These are phyloP conservation scores for Cardamine chenopodiifolia DNA, from an alignment of 345 rosid genomes.

Conservation along the genomic window DNA sequence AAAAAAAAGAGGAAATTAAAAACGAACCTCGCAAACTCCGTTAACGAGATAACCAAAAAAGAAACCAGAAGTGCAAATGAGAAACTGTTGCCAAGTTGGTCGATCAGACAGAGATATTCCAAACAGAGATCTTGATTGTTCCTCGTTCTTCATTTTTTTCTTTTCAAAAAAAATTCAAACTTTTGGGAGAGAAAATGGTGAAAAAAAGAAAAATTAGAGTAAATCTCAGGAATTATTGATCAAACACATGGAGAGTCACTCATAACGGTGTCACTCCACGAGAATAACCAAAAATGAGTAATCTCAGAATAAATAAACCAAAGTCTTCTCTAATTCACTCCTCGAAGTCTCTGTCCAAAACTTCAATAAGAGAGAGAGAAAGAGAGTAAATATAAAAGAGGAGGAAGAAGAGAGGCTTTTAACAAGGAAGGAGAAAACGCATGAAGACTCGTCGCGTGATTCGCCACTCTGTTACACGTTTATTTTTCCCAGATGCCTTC, in stretches of 20 bases:
- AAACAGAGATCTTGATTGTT: slow-evolving; percentile 68
- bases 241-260: slow-evolving; percentile 29
- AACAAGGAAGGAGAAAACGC: slow-evolving; percentile 31
- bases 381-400: background rate
- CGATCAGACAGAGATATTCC: slow-evolving; percentile 76
- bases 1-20: background rate
- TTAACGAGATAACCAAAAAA: slow-evolving; percentile 95
- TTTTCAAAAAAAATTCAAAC: background rate
- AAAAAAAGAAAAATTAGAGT: slow-evolving; percentile 6
- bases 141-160: slow-evolving; percentile 59
- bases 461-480: slow-evolving; percentile 41
- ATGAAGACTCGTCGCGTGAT: slow-evolving; percentile 46
- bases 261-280: slow-evolving; percentile 23
- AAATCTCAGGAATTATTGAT: slow-evolving; percentile 28
- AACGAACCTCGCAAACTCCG: slow-evolving; percentile 87
- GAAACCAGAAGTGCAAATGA: slow-evolving; percentile 91
- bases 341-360: slow-evolving; percentile 21
- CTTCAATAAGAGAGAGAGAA: slow-evolving; percentile 18
- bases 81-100: slow-evolving; percentile 85
- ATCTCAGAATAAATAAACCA: slow-evolving; percentile 4
- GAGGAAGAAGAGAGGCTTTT: slow-evolving; percentile 30
- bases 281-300: no score
- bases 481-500: slow-evolving; percentile 5
- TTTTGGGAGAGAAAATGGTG: background rate
- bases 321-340: slow-evolving; percentile 23